Base-by-base conservation (phyloP, 371 early-diverging fungal species). In the Gilbertella persicaria region DNA sequence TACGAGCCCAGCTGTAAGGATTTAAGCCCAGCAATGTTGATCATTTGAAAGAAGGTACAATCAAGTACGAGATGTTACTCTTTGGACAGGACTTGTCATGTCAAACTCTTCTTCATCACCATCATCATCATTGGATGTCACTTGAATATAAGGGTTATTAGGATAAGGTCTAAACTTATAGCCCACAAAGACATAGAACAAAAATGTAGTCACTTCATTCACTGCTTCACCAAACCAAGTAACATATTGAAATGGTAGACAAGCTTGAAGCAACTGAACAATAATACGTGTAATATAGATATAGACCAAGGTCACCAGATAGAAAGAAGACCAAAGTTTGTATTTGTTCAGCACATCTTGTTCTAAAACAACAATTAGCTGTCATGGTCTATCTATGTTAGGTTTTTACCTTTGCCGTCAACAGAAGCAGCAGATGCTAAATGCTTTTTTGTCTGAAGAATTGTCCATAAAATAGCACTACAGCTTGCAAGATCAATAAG, bases 301-400 rank as follows among this genome's bases (percentile, higher is more conserved):
- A 46, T 83, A 80, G 1, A 74, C 69, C 23, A 83, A 60, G 6
- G 79, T 79, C n/a, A 80, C 69, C 19, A 83, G 58, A 45, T 83
- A 83, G 60, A 80, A 80, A 1, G 76, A 64, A 2, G 78, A 78
- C 83, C 83, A 83, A 12, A 83, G 57, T 45, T 80, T 77, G 60
- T 82, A 79, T 51, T 75, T 79, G 67, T 56, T 64, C 45, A 80
- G 58, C 35, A 73, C 58, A 43, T 74, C 80, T 5, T 66, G 60
- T 41, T 78, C 80, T 76, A 41, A n/a, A n/a, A n/a, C n/a, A n/a
- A n/a, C n/a, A n/a, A n/a, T n/a, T n/a, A n/a, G n/a, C n/a, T n/a
- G n/a, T n/a, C n/a, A n/a, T n/a, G n/a, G n/a, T n/a, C n/a, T n/a
- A n/a, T n/a, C n/a, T n/a, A n/a, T 14, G 5, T 3, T 16, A 28